A percentile compares a stretch with the other conserved stretches of the same genome.
phyloP scores from a whole-genome alignment of 192 early-diverging fungal genomes.

The Allomyces macrogynus region DNA sequence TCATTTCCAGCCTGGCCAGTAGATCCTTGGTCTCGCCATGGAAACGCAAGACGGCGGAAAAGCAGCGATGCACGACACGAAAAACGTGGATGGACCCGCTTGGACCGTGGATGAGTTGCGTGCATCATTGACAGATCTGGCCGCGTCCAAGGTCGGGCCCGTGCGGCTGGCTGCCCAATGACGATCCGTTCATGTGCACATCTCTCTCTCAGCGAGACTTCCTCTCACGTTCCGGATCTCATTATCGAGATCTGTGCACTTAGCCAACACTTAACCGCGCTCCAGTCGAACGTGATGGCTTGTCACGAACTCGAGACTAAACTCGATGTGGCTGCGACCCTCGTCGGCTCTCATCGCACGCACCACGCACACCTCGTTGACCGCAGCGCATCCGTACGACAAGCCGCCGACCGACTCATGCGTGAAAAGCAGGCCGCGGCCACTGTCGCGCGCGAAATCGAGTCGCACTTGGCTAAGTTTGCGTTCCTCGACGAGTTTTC shows the following conservation, averaged over 20 bases:
- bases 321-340: not conserved
- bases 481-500: not conserved
- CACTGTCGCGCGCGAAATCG: not conserved
- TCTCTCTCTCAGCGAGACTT: not conserved
- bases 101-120: not conserved
- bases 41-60: too few relatives aligned
- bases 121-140: not conserved
- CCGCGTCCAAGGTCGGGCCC: not conserved
- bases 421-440: not conserved
- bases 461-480: not conserved
- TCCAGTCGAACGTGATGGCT: not conserved
- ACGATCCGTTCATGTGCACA: not conserved
- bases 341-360: not conserved
- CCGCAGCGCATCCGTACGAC: not conserved
- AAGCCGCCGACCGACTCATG: not conserved
- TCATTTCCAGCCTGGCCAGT: not conserved
- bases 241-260: not conserved
- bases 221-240: not conserved
- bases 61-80: not conserved
- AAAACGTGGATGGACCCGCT: not conserved
- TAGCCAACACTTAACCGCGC: not conserved
- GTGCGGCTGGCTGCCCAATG: not conserved
- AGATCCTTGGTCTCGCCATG: not conserved
- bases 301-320: not conserved
- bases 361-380: not conserved